Evolutionary conservation across 495 filamentous ascomycete genomes (phyloP), one percentile per base, ranked within the genome.

Genomic region (Tuber aestivum): DNA sequence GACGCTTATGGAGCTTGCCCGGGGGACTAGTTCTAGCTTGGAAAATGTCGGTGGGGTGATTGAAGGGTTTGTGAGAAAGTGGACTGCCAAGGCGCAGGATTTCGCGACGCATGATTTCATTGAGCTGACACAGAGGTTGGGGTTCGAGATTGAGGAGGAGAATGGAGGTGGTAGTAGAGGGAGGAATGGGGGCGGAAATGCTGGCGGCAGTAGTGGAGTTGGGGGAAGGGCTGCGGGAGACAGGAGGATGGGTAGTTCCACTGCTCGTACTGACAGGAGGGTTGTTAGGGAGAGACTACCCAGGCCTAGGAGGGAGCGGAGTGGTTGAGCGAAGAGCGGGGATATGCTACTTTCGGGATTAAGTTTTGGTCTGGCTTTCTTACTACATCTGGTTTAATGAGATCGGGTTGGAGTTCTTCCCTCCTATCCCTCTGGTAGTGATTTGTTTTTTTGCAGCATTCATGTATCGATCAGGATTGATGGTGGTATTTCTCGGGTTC

Each of bases 11-110:
- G 32, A 86, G 84, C 9, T 84, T 12, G 80, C 80, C 16, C 70
- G 74, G 32, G 81, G 75, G 71, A 79, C 78, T 4, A 80, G 80
- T 4, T 56, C 83, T 1, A 87, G 90, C 1, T 83, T 98, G 9
- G 94, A 97, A 79, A 92, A 93, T 73, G 89, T 96, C 2, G 94
- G 94, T 0, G 91, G 92, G 20, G 92, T 90, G 20, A 88, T 99
- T 41, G 95, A 97, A 83, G 90, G 90, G 10, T 99, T 95, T 93
- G 87, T 97, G 77, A 86, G 94, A 68, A 93, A 91, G 77, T 88
- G 95, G 73, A 92, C 91, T 50, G 88, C 87, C 3, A 89, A 89
- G 79, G 79, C 85, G 75, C 84, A 84, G 35, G 81, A 78, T 8
- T 83, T 82, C 20, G 85, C 84, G 16, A 81, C 83, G 12, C 89